phyloP scores from a whole-genome alignment of 2,329 filamentous ascomycete genomes.

The Talaromyces sp. region DNA sequence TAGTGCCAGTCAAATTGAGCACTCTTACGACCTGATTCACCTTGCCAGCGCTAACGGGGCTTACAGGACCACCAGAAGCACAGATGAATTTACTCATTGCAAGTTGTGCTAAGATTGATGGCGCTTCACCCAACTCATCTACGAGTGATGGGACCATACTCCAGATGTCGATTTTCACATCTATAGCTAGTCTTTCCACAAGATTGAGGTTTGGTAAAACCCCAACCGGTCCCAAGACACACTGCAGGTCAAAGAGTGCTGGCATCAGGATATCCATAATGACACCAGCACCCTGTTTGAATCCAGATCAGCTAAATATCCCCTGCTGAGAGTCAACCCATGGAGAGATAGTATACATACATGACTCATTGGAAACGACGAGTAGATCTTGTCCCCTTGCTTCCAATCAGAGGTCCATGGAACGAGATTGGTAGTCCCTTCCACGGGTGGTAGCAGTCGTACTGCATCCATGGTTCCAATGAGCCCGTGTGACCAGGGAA shows the following conservation, averaged over 20 bases:
- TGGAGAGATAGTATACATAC: neutral
- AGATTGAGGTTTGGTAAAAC: conserved; percentile 14
- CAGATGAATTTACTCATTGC: conserved; percentile 6
- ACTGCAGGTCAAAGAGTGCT: conserved; percentile 6
- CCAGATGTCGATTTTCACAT: conserved; percentile 11
- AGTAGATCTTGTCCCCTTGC: conserved; percentile 12
- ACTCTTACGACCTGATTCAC: conserved; percentile 8
- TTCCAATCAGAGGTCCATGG: conserved; percentile 9
- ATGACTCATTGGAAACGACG: conserved; percentile 14
- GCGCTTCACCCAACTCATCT: conserved; percentile 7
- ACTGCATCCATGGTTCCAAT: conserved; percentile 20
- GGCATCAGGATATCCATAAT: conserved; percentile 15
- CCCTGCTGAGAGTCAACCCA: neutral
- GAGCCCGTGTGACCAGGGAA: conserved; percentile 28
- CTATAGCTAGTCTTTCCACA: conserved; percentile 2
- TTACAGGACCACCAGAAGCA: conserved; percentile 11
- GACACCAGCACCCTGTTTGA: conserved; percentile 7
- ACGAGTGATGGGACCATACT: conserved; percentile 12
- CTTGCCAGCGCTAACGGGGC: conserved; percentile 3
- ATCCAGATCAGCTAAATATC: neutral
- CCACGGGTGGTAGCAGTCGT: conserved; percentile 16
- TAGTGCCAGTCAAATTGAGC: conserved; percentile 10
- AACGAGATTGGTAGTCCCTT: neutral
- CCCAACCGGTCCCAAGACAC: conserved; percentile 8
- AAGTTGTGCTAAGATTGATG: neutral